A percentile compares a stretch with the other conserved stretches of the same genome.
phyloP scores from a whole-genome alignment of 2,329 filamentous ascomycete species.

The Beauveria rudraprayagi region DNA sequence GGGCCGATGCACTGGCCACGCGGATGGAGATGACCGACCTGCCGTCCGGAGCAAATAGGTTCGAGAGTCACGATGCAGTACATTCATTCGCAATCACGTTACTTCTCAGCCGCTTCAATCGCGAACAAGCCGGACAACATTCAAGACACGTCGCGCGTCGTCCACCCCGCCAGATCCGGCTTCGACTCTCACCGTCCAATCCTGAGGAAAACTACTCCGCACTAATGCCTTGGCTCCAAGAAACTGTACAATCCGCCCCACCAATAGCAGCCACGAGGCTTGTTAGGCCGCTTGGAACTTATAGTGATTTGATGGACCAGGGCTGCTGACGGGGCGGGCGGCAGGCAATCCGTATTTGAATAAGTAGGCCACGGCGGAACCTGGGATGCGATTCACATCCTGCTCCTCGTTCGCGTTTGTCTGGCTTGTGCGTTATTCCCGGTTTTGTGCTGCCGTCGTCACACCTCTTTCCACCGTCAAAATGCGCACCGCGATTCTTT shows the following conservation, averaged over 20 bases:
- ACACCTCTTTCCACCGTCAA: background rate
- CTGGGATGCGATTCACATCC: background rate
- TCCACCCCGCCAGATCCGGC: background rate
- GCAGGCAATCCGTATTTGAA: background rate
- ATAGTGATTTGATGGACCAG: background rate
- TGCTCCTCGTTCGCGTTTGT: background rate
- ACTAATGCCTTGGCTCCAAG: background rate
- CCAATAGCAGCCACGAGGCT: constrained; percentile 2
- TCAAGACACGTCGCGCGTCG: no score
- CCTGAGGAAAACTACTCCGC: background rate
- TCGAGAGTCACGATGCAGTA: background rate
- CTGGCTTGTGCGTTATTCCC: background rate
- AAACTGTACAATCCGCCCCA: background rate
- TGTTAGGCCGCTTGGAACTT: background rate
- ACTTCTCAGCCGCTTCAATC: background rate
- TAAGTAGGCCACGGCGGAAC: background rate
- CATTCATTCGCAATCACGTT: background rate
- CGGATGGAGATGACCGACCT: background rate
- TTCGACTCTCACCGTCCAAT: background rate
- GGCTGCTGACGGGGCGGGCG: background rate
- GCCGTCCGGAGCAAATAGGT: background rate
- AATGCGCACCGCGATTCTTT: constrained; percentile 8
- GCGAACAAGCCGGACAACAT: background rate
- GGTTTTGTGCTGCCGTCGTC: background rate
- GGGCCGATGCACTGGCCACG: background rate